Conservation (phyloP, 2,329 filamentous ascomycete genomes). For the Ceratocystis lukuohia region DNA sequence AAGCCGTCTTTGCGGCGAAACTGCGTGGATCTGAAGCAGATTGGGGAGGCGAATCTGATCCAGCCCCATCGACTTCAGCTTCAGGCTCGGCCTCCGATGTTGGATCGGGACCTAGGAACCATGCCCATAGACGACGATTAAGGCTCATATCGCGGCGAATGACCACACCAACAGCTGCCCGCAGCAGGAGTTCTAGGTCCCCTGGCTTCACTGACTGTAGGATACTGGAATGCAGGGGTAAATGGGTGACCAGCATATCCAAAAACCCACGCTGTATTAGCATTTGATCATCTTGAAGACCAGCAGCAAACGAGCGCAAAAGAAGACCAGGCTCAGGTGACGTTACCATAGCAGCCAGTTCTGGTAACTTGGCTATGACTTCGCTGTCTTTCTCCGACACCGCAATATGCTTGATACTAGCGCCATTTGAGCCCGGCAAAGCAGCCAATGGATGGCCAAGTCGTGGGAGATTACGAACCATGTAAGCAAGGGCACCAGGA, state of each 20-base stretch:
- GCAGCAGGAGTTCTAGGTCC: conserved; percentile 70
- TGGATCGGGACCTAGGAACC: conserved; percentile 75
- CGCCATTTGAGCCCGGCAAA: conserved; percentile 27
- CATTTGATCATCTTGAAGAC: conserved; percentile 72
- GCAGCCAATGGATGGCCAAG: conserved; percentile 36
- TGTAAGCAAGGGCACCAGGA: conserved; percentile 75
- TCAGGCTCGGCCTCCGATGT: conserved; percentile 21
- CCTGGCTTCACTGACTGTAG: conserved; percentile 60
- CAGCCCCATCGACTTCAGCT: conserved; percentile 30
- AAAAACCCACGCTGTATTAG: conserved; percentile 90
- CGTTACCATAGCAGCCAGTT: conserved; percentile 52
- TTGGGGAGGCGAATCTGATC: conserved; percentile 32
- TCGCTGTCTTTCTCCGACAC: conserved; percentile 29
- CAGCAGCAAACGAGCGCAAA: conserved; percentile 81
- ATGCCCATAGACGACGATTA: conserved; percentile 87
- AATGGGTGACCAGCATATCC: conserved; percentile 77
- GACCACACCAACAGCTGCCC: conserved; percentile 76
- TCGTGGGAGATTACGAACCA: conserved; percentile 61
- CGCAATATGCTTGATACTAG: conserved; percentile 26
- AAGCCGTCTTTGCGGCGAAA: conserved; percentile 51
- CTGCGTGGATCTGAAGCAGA: conserved; percentile 33
- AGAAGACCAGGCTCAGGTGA: conserved; percentile 84
- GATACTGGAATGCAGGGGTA: conserved; percentile 72
- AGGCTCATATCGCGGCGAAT: conserved; percentile 89
- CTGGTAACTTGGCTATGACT: not conserved